Evolutionary conservation across 305 asterid genomes (phyloP).

Genomic region (Fraxinus latifolia): DNA sequence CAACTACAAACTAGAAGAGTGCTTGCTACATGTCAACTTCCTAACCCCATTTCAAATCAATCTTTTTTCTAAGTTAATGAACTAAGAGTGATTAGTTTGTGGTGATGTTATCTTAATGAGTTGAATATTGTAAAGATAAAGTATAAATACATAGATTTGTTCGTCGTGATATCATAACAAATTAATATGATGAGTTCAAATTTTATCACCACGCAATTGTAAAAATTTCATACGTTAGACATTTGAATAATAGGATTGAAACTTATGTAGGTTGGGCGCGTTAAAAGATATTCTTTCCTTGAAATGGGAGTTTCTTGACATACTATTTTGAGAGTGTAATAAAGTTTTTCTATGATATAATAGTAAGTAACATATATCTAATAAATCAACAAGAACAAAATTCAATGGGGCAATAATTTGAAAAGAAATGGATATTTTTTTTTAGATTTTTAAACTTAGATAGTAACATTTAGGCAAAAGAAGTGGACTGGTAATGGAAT

Average conservation of each 20-base stretch:
- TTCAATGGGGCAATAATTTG: constrained; percentile 34
- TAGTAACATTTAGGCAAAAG: constrained; percentile 19
- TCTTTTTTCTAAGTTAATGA: not conserved
- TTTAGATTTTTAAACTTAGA: constrained; percentile 19
- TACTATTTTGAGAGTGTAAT: not conserved
- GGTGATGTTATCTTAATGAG: not conserved
- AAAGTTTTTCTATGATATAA: not conserved
- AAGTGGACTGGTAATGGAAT: constrained; percentile 35
- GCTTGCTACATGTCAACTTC: constrained; percentile 37
- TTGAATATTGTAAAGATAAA: not conserved
- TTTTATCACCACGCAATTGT: not conserved
- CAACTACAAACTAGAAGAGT: constrained; percentile 30
- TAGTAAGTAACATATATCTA: not conserved
- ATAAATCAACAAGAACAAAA: constrained; percentile 13
- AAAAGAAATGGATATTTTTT: constrained; percentile 20
- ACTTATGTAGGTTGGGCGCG: not conserved
- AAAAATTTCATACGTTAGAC: not conserved
- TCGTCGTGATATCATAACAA: not conserved
- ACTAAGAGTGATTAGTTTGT: not conserved
- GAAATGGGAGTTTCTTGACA: not conserved
- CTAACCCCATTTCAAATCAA: constrained; percentile 27
- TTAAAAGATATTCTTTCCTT: not conserved
- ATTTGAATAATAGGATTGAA: not conserved
- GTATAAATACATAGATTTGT: not conserved
- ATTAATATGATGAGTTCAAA: not conserved